Evolutionary conservation across 2,329 filamentous ascomycete species (phyloP), one percentile per base, ranked within the genome.

Genomic region (Emergomyces pasteurianus): DNA sequence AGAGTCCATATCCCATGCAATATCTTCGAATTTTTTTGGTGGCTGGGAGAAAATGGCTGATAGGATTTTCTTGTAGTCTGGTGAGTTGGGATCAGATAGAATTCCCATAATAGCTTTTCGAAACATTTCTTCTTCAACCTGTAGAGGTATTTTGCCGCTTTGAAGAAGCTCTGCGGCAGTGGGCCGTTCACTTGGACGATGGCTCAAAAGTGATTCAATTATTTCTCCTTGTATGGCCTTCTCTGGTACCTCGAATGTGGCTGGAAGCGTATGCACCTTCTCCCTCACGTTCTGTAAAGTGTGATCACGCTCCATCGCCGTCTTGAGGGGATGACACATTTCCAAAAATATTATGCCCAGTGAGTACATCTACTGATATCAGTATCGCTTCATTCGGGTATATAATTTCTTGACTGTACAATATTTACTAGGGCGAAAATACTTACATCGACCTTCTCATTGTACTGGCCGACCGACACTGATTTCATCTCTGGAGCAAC

Each of bases 331-430:
- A 65, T 83, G 79, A 69, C 89, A 95, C 94, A 99, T 99, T 74
- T 99, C 94, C 67, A 96, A 97, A 76, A 99, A 95, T 61, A 99
- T 97, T 64, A 99, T 89, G 0, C 94, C 94, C 49, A 99, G 80
- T 0, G 92, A 96, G 71, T 94, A 99, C 92, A 99, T 97, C 82
- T 86, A 60, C 0, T 40, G 2, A 16, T 12, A 55, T 55, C 42
- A 46, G 23, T 46, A 60, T 56, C 50, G 54, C 43, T 62, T 58
- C 60, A 58, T 31, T 21, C n/a, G 18, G 50, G 55, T 18, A 21
- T 18, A 21, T 46, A 14, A 46, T 31, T 31, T 18, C 9, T 12
- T 38, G 16, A 10, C 14, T 5, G n/a, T 46, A 57, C 9, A 18
- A 47, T 40, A 40, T 42, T 26, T 21, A 10, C 2, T 57, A 16